Percentiles rank a stretch among this genome's conserved stretches.
phyloP scores from a whole-genome alignment of 2,329 filamentous ascomycete species.

The Colletotrichum noveboracense region DNA sequence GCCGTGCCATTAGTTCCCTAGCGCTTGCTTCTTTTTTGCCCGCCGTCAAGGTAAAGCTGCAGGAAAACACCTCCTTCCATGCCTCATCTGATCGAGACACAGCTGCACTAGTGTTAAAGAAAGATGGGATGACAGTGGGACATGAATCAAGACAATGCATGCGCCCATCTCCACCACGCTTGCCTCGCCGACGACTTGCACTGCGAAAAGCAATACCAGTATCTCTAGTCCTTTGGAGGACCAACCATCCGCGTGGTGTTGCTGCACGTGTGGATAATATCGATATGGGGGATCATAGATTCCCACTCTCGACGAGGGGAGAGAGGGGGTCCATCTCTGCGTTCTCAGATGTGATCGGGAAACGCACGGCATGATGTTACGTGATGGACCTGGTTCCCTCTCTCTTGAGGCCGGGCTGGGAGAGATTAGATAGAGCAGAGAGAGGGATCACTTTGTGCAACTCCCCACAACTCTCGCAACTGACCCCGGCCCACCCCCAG shows the following conservation, averaged over 20 bases:
- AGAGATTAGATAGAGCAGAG: not conserved
- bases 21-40: not conserved
- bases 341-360: conserved; percentile 4
- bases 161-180: not conserved
- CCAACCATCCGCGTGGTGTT: conserved; percentile 1
- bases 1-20: not conserved
- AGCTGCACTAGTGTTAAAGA: not conserved
- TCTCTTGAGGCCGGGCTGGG: not conserved
- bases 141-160: conserved; percentile 12
- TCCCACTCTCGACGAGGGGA: not conserved
- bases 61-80: not conserved
- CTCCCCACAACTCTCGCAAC: not conserved
- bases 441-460: not conserved
- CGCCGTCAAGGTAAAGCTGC: not conserved
- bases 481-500: not conserved
- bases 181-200: not conserved
- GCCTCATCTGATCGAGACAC: not conserved
- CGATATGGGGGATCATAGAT: not conserved
- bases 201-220: not conserved
- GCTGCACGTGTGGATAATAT: conserved; percentile 10
- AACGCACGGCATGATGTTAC: not conserved
- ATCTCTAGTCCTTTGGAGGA: not conserved
- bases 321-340: not conserved
- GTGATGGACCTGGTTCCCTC: not conserved
- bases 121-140: not conserved